These are phyloP conservation scores for Xerocomellus amylosporus DNA, from an alignment of 768 basidiomycete species.

Conservation along the genomic window DNA sequence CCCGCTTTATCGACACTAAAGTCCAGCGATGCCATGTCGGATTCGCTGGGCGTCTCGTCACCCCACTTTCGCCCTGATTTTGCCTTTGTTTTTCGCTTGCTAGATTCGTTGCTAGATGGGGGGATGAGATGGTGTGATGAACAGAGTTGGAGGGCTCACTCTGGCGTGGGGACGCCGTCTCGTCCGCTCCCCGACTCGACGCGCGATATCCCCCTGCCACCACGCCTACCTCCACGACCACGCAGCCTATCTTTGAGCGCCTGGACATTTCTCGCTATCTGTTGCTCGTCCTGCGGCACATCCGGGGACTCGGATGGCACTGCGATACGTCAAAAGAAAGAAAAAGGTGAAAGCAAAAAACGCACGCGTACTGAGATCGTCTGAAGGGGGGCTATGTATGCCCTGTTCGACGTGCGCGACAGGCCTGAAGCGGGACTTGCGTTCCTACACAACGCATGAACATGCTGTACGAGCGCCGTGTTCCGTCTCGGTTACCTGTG, in stretches of 20 bases:
- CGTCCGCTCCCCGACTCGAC: slow-evolving; percentile 52
- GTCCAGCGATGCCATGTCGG: slow-evolving; percentile 92
- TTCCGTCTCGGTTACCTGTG: slow-evolving; percentile 47
- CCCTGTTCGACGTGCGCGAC: slow-evolving; percentile 36
- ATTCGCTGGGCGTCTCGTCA: slow-evolving; percentile 71
- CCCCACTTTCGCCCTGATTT: slow-evolving; percentile 93
- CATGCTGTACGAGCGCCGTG: not conserved
- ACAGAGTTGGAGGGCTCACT: slow-evolving; percentile 46
- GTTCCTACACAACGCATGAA: slow-evolving; percentile 48
- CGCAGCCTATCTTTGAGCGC: slow-evolving; percentile 84
- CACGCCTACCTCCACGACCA: slow-evolving; percentile 63
- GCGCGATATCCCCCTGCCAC: slow-evolving; percentile 47
- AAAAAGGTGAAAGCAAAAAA: not conserved
- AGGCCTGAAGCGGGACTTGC: slow-evolving; percentile 59
- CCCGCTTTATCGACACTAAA: slow-evolving; percentile 66
- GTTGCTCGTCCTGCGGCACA: slow-evolving; percentile 71
- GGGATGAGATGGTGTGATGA: not conserved
- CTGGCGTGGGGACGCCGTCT: slow-evolving; percentile 64
- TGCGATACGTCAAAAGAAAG: slow-evolving; percentile 17
- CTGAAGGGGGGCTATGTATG: slow-evolving; percentile 47
- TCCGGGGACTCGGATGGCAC: slow-evolving; percentile 51
- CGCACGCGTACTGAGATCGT: slow-evolving; percentile 59
- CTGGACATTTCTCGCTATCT: slow-evolving; percentile 90
- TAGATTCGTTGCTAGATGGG: slow-evolving; percentile 57
- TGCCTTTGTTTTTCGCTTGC: slow-evolving; percentile 59